Base-by-base conservation (phyloP, 1,139 yeast genomes). In the Pichia sp. region DNA sequence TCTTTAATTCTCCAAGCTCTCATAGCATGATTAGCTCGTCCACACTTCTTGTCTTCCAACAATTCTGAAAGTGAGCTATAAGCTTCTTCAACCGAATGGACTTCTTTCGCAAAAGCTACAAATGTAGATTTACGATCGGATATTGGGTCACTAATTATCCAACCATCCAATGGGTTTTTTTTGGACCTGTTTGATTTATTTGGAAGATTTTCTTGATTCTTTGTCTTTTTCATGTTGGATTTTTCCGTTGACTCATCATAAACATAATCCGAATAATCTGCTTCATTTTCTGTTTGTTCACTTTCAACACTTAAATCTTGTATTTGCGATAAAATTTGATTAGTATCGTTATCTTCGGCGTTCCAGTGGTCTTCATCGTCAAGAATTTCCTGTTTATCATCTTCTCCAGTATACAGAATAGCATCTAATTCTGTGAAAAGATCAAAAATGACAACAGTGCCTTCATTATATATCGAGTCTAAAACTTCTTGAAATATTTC, bases 61-160 rank as follows among this genome's bases (percentile, higher is more conserved):
- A 92, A 65, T 27, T 65, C 56, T 2, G 71, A 72, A 5, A 92
- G 59, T 43, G 67, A 69, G 6, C 64, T 64, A 46, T 68, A 62
- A 0, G 92, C 95, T 48, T 90, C 87, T 10, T 76, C 77, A 10
- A 81, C 80, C 0, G 83, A 72, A 16, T 67, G 58, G 0, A 80
- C 94, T 38, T 61, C 64, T 39, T 79, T 68, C 0, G 90, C 87
- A 60, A 79, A 82, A 0, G 85, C 97, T 42, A 88, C 73, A 55
- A 92, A 92, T 1, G 87, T 81, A 0, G 97, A 87, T 27, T 85
- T 88, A 46, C 97, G 67, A 61, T 92, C 98, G 1, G 72, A 65
- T 2, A 90, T 72, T 0, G 95, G 84, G 1, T 85, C 94, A 1
- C 95, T 82, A 11, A 72, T 71, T 0, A 65, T 57, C 98, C 98